Evolutionary conservation across 2,329 filamentous ascomycete genomes (phyloP), one percentile per base, ranked within the genome.

Genomic region (Ceratocystis ficicola): DNA sequence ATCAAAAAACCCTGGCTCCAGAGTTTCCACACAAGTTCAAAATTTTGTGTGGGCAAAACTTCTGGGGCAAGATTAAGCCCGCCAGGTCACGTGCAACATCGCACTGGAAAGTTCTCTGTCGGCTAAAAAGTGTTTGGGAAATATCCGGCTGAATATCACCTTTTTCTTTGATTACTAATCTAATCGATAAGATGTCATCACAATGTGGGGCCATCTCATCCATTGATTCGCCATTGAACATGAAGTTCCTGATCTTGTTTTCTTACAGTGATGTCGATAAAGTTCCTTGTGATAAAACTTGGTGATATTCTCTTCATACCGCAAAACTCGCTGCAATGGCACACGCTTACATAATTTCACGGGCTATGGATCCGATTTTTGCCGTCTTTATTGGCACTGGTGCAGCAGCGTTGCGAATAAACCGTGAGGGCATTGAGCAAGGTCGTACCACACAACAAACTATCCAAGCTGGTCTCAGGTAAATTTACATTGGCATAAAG

Each of bases 311-410:
- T 17, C 25, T n/a, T 55, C 15, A 10, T 22, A 8, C 12, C 52
- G 17, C 48, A 52, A 84, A 84, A 82, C 10, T 36, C 10, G 8
- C 32, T 10, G 32, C 32, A 36, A 73, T 81, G 69, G 74, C 78
- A 25, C 80, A 81, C 4, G 78, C 80, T 1, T 85, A 84, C 71
- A 84, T 85, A 68, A 83, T 85, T 66, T 84, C 82, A n/a, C 76
- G 78, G 70, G 76, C 78, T 6, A 81, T 78, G 20, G 83, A 85
- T 69, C 83, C 83, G 20, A 78, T 85, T 44, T 85, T 85, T 64
- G 83, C 81, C 48, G 70, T 85, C 15, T 72, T 79, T 66, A 84
- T 85, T 64, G 83, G 83, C 20, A 70, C 84, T 32, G 77, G 78
- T 28, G 83, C 83, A 1, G 81, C 83, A 30, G 79, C 75, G 8